Conservation (phyloP, 108 stramenopile species). For the Asterionellopsis glacialis region DNA sequence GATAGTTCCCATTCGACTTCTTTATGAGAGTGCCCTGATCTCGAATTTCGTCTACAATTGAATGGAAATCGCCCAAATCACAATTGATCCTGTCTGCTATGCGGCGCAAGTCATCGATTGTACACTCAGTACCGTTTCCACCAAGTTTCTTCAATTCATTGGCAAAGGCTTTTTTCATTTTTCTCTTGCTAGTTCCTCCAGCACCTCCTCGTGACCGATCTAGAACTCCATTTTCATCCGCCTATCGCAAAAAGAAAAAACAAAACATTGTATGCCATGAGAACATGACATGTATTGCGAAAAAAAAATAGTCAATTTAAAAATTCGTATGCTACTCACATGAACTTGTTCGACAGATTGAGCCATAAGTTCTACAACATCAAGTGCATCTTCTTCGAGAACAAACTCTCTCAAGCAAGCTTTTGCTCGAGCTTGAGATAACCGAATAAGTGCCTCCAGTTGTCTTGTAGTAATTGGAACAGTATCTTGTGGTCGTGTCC, state of each 20-base stretch:
- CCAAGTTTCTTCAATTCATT: slow-evolving; percentile 33
- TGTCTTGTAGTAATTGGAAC: slow-evolving; percentile 97
- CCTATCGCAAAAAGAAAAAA: no score
- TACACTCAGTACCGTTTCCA: slow-evolving; percentile 46
- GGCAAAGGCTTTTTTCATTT: slow-evolving; percentile 46
- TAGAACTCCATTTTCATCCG: slow-evolving; percentile 63
- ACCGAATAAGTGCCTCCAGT: slow-evolving; percentile 91
- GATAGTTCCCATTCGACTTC: slow-evolving; percentile 43
- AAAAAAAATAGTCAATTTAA: no score
- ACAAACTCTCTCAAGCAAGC: slow-evolving; percentile 90
- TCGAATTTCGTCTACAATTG: slow-evolving; percentile 73
- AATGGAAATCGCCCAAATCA: slow-evolving; percentile 50
- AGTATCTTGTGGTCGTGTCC: slow-evolving; percentile 43
- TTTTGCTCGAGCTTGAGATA: slow-evolving; percentile 94
- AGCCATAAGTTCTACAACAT: slow-evolving; percentile 91
- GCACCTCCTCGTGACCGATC: slow-evolving; percentile 70
- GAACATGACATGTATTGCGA: no score
- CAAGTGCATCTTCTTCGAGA: slow-evolving; percentile 91
- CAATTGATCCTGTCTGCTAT: slow-evolving; percentile 61
- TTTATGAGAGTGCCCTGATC: slow-evolving; percentile 51
- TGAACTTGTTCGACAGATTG: slow-evolving; percentile 46
- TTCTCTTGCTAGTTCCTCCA: slow-evolving; percentile 71
- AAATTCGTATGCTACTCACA: no score
- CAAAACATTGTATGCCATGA: no score
- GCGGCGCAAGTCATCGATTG: slow-evolving; percentile 51